A percentile compares a stretch with the other conserved stretches of the same genome.
These are phyloP conservation scores for Trametes gibbosa DNA, from an alignment of 768 basidiomycete genomes.

Conservation along the genomic window DNA sequence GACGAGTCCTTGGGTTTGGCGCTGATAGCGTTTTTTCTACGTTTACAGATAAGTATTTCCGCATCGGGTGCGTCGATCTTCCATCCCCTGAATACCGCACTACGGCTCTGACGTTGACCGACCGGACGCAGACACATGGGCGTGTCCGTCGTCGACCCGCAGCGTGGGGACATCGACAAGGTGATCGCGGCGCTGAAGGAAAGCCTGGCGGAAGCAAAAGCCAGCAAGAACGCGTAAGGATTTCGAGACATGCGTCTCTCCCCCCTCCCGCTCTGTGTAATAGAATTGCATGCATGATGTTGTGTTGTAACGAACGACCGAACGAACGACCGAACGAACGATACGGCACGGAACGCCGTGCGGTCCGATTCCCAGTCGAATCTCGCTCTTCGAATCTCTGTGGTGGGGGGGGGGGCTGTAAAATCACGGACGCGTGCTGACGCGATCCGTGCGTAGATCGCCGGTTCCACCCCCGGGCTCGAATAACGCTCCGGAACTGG, in stretches of 20 bases:
- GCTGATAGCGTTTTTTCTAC: slow-evolving; percentile 6
- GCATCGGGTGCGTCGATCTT: slow-evolving; percentile 60
- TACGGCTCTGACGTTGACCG: not conserved
- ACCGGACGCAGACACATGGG: slow-evolving; percentile 76
- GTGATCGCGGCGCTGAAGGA: slow-evolving; percentile 66
- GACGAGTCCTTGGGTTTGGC: not conserved
- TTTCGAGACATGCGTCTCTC: slow-evolving; percentile 2
- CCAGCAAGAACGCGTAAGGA: slow-evolving; percentile 30
- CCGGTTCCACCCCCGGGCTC: too few species aligned
- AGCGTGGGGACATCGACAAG: slow-evolving; percentile 73
- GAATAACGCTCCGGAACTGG: not conserved
- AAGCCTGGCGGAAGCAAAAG: slow-evolving; percentile 41
- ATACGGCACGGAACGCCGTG: not conserved
- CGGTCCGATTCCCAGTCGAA: too few species aligned
- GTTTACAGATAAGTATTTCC: slow-evolving; percentile 80
- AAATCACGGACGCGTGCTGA: not conserved
- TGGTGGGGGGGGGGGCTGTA: not conserved
- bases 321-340: not conserved
- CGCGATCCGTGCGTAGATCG: not conserved
- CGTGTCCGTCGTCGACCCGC: slow-evolving; percentile 65
- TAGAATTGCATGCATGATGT: slow-evolving; percentile 10
- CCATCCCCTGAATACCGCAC: not conserved
- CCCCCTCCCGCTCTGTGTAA: slow-evolving; percentile 4
- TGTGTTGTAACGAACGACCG: not conserved
- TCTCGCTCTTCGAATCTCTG: not conserved